Conservation (phyloP, 129 eudicot species). For the Mikania micrantha region DNA sequence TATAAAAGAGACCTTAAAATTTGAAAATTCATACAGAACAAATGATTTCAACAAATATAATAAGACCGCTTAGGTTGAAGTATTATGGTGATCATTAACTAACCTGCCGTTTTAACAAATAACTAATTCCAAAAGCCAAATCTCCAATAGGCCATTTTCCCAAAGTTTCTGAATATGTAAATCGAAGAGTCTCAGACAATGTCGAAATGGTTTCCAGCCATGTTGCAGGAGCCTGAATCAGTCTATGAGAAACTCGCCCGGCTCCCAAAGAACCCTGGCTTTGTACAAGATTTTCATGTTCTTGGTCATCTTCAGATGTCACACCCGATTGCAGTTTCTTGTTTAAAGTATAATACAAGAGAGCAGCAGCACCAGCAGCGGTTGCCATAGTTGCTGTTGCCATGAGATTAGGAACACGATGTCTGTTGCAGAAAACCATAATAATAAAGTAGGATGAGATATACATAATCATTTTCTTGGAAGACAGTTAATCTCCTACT, state of each 20-base stretch:
- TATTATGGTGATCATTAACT: background rate
- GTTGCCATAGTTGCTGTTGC: conserved; percentile 98
- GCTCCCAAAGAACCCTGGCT: conserved; percentile 39
- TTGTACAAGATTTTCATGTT: conserved; percentile 33
- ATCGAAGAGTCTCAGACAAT: conserved; percentile 86
- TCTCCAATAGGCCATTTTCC: conserved; percentile 99
- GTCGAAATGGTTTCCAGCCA: conserved; percentile 98
- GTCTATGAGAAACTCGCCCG: conserved; percentile 67
- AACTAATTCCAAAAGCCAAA: conserved; percentile 94
- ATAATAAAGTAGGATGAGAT: too few relatives aligned
- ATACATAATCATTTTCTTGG: too few relatives aligned
- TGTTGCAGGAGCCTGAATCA: conserved; percentile 95
- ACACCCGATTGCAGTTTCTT: conserved; percentile 50
- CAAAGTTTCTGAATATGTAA: conserved; percentile 92
- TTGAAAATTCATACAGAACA: background rate
- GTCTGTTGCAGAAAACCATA: conserved; percentile 4
- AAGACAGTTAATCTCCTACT: too few relatives aligned
- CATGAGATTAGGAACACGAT: conserved; percentile 38
- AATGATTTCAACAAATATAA: background rate
- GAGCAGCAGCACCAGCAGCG: conserved; percentile 99
- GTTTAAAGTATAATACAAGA: conserved; percentile 80
- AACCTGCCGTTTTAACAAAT: conserved; percentile 86
- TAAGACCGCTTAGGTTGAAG: background rate
- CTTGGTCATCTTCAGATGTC: conserved; percentile 46
- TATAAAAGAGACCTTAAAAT: background rate